phyloP scores from a whole-genome alignment of 306 rosid genomes.

The Rosa persica region DNA sequence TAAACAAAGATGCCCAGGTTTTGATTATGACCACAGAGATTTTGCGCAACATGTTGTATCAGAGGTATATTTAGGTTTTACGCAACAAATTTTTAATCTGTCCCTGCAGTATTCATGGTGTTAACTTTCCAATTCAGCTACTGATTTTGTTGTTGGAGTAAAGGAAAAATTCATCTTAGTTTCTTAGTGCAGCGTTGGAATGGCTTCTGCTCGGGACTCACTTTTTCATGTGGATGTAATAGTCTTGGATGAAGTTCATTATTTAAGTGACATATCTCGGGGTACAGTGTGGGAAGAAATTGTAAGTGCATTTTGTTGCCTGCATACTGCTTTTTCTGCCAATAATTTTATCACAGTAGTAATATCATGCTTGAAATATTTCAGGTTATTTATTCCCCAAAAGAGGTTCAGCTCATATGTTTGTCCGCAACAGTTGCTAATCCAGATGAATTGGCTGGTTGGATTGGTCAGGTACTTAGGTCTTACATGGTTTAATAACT shows the following conservation, averaged over 20 bases:
- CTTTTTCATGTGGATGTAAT: constrained; percentile 89
- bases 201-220: constrained; percentile 68
- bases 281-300: constrained; percentile 99
- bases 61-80: constrained; percentile 51
- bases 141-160: constrained; percentile 11
- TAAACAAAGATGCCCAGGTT: constrained; percentile 88
- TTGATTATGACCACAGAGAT: constrained; percentile 97
- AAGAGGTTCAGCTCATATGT: constrained; percentile 84
- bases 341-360: constrained; percentile 15
- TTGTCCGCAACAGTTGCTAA: constrained; percentile 89
- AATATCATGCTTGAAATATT: constrained; percentile 6
- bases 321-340: constrained; percentile 19
- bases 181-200: constrained; percentile 75
- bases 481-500: constrained; percentile 8
- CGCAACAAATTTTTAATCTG: too few relatives aligned
- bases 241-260: constrained; percentile 98
- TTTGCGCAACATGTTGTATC: constrained; percentile 95
- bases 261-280: constrained; percentile 91
- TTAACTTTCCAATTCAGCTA: neutral
- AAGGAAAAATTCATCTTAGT: constrained; percentile 9
- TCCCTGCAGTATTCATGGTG: neutral
- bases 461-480: constrained; percentile 90
- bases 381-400: constrained; percentile 90
- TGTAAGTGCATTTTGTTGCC: constrained; percentile 51
- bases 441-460: constrained; percentile 96